Base-by-base conservation (phyloP, 2,329 filamentous ascomycete species). In the Pochonia chlamydosporia region DNA sequence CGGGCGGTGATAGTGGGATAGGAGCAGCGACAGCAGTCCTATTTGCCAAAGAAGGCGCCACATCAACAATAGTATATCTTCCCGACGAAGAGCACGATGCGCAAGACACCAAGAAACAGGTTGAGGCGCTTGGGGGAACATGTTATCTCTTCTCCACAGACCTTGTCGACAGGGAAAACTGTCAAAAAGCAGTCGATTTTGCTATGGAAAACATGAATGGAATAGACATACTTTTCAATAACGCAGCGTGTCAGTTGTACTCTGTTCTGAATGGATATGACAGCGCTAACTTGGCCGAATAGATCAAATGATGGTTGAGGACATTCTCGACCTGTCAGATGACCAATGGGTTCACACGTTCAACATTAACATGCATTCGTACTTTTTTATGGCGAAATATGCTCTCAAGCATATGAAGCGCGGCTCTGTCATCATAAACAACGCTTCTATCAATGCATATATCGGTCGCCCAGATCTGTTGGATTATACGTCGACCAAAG, bases 361-460 rank as follows among this genome's bases (percentile, higher is more conserved):
- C 68, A 75, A 89, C 65, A 87, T 82, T 41, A 95, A 93, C 69
- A 90, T 93, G 59, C 85, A 92, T 65, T 78, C 85, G 3, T 85
- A 82, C 71, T 93, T 90, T 73, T 92, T 83, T 69, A 73, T 92
- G 30, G 77, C 87, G 50, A 93, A 93, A 64, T 89, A 91, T 60
- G 68, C 76, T 11, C 73, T 93, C 10, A 82, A 81, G 1, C 84
- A 91, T 65, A 86, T 93, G 81, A 78, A 80, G 59, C 64, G 66
- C n/a, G 88, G 89, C 30, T 76, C 81, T 47, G 82, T 81, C 23
- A 89, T 95, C 63, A 89, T 95, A 75, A 93, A 92, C 71, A 90
- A 89, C 62, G 83, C 87, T 39, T 90, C 85, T 26, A 84, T 93
- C 62, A 92, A 92, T 63, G 86, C 84, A 23, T 93, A 92, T 67